phyloP scores from a whole-genome alignment of 2,329 filamentous ascomycete species.

The Xylaria sp. region DNA sequence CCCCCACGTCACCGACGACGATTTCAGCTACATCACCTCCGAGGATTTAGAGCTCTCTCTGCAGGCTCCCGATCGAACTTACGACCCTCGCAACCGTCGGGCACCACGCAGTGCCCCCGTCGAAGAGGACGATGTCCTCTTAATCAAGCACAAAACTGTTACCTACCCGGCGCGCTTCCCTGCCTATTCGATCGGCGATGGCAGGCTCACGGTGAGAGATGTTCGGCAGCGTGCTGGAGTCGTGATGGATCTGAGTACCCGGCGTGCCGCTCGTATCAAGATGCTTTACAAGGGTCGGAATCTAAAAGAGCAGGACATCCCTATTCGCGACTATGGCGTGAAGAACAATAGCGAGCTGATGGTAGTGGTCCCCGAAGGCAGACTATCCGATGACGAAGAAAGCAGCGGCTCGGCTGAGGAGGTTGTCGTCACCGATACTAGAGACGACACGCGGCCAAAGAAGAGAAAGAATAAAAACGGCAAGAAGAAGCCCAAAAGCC shows the following conservation, averaged over 20 bases:
- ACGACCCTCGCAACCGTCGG: slow-evolving; percentile 46
- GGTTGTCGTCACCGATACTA: slow-evolving; percentile 51
- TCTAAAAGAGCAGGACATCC: slow-evolving; percentile 66
- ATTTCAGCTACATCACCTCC: slow-evolving; percentile 84
- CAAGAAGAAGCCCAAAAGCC: slow-evolving; percentile 47
- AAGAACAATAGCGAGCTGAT: slow-evolving; percentile 68
- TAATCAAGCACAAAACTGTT: slow-evolving; percentile 70
- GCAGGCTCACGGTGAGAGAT: slow-evolving; percentile 69
- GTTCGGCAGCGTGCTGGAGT: slow-evolving; percentile 70
- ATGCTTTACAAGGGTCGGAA: slow-evolving; percentile 76
- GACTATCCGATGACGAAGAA: slow-evolving; percentile 46
- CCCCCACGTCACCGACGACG: slow-evolving; percentile 72
- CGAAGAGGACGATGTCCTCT: slow-evolving; percentile 73
- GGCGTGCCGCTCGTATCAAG: slow-evolving; percentile 60
- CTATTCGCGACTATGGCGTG: slow-evolving; percentile 64
- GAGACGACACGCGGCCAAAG: slow-evolving; percentile 44
- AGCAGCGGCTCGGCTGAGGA: slow-evolving; percentile 52
- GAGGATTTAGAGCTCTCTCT: slow-evolving; percentile 65
- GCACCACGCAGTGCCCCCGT: slow-evolving; percentile 42
- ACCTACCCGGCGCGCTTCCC: slow-evolving; percentile 75
- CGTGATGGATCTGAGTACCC: slow-evolving; percentile 66
- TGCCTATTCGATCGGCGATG: slow-evolving; percentile 75
- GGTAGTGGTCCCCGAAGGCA: slow-evolving; percentile 60
- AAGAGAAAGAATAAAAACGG: slow-evolving; percentile 51
- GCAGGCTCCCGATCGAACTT: slow-evolving; percentile 45